Percentiles rank a stretch among this genome's conserved stretches.
phyloP scores from a whole-genome alignment of 1,284 basidiomycete genomes.

The Gymnopus androsaceus region DNA sequence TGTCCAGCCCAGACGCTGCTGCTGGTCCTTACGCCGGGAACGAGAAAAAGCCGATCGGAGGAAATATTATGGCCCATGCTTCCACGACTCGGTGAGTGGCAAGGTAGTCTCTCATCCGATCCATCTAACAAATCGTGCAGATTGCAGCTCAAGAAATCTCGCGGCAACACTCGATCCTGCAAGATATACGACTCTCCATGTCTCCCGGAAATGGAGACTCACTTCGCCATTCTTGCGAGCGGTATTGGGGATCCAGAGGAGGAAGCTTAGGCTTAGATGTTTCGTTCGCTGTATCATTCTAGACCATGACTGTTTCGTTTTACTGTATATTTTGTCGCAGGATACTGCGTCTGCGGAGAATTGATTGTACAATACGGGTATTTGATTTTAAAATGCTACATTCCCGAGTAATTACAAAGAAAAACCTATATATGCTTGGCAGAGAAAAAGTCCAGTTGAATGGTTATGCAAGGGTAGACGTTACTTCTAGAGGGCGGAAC shows the following conservation, averaged over 20 bases:
- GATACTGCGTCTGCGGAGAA: not conserved
- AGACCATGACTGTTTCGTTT: not conserved
- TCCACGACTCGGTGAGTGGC: slow-evolving; percentile 80
- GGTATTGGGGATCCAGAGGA: slow-evolving; percentile 94
- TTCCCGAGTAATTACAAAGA: not conserved
- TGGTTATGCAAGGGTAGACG: slow-evolving; percentile 19
- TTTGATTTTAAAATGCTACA: no score
- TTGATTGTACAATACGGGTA: no score
- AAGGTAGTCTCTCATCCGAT: slow-evolving; percentile 9
- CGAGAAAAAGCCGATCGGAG: slow-evolving; percentile 97
- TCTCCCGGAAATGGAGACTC: slow-evolving; percentile 94
- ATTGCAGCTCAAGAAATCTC: slow-evolving; percentile 89
- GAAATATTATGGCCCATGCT: slow-evolving; percentile 96
- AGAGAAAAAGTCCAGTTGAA: slow-evolving; percentile 33
- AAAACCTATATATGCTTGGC: not conserved
- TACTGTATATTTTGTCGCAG: slow-evolving; percentile 8
- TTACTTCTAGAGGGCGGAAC: not conserved
- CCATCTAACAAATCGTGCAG: slow-evolving; percentile 39
- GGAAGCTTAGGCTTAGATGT: slow-evolving; percentile 48
- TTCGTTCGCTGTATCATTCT: slow-evolving; percentile 23
- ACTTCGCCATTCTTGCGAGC: slow-evolving; percentile 89
- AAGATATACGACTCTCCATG: slow-evolving; percentile 99
- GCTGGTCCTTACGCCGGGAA: slow-evolving; percentile 85
- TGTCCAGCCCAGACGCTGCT: slow-evolving; percentile 96
- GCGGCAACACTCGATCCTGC: slow-evolving; percentile 91